These are phyloP conservation scores for Mycocentrospora acerina DNA, from an alignment of 2,329 filamentous ascomycete genomes.

Conservation along the genomic window DNA sequence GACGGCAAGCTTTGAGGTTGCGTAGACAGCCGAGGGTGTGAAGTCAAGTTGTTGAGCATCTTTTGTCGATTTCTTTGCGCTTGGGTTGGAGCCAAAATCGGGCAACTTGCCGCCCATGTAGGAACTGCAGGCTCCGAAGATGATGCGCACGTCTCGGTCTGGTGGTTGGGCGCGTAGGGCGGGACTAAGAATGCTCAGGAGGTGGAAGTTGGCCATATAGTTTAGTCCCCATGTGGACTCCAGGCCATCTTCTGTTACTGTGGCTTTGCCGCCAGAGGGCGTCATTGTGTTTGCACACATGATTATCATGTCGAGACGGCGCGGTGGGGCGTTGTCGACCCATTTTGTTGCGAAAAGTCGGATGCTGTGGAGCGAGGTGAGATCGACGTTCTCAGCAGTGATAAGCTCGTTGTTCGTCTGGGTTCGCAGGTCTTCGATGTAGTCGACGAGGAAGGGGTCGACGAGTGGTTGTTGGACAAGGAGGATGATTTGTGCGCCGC, in stretches of 20 bases:
- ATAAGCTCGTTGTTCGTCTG: constrained; percentile 81
- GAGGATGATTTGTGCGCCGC: constrained; percentile 88
- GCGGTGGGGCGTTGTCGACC: constrained; percentile 91
- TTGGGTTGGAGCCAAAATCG: constrained; percentile 50
- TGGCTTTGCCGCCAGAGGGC: constrained; percentile 62
- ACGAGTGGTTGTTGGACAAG: constrained; percentile 79
- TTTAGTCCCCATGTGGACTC: constrained; percentile 94
- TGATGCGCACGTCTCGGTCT: constrained; percentile 86
- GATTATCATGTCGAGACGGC: constrained; percentile 86
- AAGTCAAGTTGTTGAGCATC: constrained; percentile 39
- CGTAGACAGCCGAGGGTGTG: constrained; percentile 49
- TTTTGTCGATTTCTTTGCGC: constrained; percentile 61
- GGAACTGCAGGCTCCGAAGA: constrained; percentile 83
- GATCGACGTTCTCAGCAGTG: constrained; percentile 92
- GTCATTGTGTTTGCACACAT: constrained; percentile 80
- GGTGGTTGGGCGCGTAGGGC: constrained; percentile 88
- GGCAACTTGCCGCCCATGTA: constrained; percentile 78
- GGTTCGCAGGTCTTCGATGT: constrained; percentile 81
- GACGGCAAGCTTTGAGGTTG: constrained; percentile 66
- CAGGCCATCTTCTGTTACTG: constrained; percentile 72
- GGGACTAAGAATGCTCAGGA: constrained; percentile 86
- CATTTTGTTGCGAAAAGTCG: constrained; percentile 94
- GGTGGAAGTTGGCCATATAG: constrained; percentile 92
- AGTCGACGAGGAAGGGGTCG: constrained; percentile 89
- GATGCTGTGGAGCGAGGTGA: constrained; percentile 84